Conservation (phyloP, 1,139 yeast genomes). For the Blastobotrys apis region DNA sequence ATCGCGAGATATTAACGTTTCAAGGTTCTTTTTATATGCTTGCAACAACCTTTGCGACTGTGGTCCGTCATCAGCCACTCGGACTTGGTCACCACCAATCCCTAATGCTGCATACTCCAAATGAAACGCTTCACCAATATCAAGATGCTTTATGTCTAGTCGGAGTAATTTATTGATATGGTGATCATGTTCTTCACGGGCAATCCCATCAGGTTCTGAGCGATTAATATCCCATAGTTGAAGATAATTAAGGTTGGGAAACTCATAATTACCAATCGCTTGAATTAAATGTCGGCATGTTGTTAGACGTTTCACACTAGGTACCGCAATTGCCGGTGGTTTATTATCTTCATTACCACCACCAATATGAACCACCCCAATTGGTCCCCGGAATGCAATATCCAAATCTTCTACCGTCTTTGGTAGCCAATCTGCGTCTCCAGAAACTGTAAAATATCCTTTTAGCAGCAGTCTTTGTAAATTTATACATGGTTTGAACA, state of each 20-base stretch:
- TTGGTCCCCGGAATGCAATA: constrained; percentile 6
- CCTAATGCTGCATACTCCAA: neutral
- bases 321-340: neutral
- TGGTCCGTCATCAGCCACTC: constrained; percentile 1
- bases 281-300: constrained; percentile 3
- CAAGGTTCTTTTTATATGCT: neutral
- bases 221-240: constrained; percentile 6
- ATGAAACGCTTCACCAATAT: constrained; percentile 5
- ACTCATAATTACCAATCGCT: constrained; percentile 8
- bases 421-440: constrained; percentile 6
- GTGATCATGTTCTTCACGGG: neutral
- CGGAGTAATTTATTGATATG: neutral
- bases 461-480: constrained; percentile 1
- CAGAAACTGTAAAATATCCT: constrained; percentile 3
- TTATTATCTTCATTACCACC: neutral
- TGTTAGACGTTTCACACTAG: neutral
- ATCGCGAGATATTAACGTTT: neutral
- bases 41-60: neutral
- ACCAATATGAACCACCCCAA: too few species aligned
- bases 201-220: neutral
- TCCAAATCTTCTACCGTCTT: neutral
- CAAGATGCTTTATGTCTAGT: constrained; percentile 3
- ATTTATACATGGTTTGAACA: neutral
- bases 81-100: neutral
- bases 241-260: constrained; percentile 6